Base-by-base conservation (phyloP, 106 monocot genomes). In the Dioscorea zingiberensis region DNA sequence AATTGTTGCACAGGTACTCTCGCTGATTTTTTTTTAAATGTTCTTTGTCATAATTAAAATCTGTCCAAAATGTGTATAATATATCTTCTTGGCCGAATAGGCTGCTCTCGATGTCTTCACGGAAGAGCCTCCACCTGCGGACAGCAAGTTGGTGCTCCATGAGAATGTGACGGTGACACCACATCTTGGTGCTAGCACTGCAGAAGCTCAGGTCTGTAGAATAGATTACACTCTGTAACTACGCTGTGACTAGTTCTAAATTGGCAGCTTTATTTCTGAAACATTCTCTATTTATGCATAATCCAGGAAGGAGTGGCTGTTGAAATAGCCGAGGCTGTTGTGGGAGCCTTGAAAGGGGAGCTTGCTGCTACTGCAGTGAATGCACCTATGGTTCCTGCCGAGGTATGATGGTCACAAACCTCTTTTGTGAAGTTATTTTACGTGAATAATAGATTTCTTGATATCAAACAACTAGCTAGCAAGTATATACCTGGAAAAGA, bases 91-190 rank as follows among this genome's bases (percentile, higher is more conserved):
- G 38, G 38, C 10, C 38, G 28, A 66, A 44, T 74, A 93, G 93
- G 93, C 93, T 14, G 88, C 93, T 28, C 88, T 93, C 53, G 93
- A 93, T 78, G 93, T 93, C 22, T 93, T 93, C 73, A 74, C 80
- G 16, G 85, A 69, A 54, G 93, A 93, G 69, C 93, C 93, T 1
- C 93, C 93, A 32, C 18, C 80, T 25, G 76, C 61, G 55, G 93
- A 83, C 13, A 81, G 73, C 78, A 88, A 76, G 65, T 59, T 93
- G 48, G 88, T 93, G 66, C 85, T 81, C 71, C 93, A 93, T 74
- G 80, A 88, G 55, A 80, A 80, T 68, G 93, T 93, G 16, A 93
- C 71, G 19, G 88, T 83, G 25, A 93, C 93, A 56, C 88, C 93
- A 32, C 93, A 93, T 61, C 83, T 93, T 18, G 89, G 86, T 63